A percentile compares a stretch with the other conserved stretches of the same genome.
Conservation (phyloP, 208 protist genomes). For the Trypanosoma brucei region DNA sequence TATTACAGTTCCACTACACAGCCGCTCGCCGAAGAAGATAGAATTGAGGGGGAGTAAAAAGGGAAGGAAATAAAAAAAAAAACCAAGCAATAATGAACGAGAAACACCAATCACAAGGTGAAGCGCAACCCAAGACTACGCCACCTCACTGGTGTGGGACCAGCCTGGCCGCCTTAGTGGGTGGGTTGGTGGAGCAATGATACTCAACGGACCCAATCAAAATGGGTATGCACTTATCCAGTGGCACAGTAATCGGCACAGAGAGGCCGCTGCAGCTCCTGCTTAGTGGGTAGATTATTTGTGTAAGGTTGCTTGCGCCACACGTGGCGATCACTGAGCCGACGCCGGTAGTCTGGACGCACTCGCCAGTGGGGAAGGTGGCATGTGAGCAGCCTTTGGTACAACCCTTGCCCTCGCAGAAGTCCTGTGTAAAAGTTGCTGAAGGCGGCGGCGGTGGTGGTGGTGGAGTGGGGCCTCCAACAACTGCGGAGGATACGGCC, state of each 20-base stretch:
- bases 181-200: constrained; percentile 24
- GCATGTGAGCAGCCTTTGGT: constrained; percentile 1
- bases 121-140: too few relatives aligned
- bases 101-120: too few relatives aligned
- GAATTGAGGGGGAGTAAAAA: too few relatives aligned
- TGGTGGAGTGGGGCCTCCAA: background rate
- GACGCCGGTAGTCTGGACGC: constrained; percentile 26
- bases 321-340: constrained; percentile 45
- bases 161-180: background rate
- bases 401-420: background rate
- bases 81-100: too few relatives aligned
- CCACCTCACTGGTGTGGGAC: background rate
- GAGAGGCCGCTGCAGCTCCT: constrained; percentile 33
- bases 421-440: constrained; percentile 15
- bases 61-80: too few relatives aligned
- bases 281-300: constrained; percentile 26
- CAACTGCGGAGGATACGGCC: background rate
- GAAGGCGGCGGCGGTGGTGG: constrained; percentile 10
- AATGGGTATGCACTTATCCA: constrained; percentile 42
- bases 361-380: constrained; percentile 34
- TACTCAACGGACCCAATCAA: constrained; percentile 51
- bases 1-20: too few relatives aligned
- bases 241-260: constrained; percentile 26
- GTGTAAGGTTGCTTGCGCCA: constrained; percentile 20
- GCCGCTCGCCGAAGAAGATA: too few relatives aligned